These are phyloP conservation scores for Thermoascus crustaceus DNA, from an alignment of 2,329 filamentous ascomycete genomes.

Conservation along the genomic window DNA sequence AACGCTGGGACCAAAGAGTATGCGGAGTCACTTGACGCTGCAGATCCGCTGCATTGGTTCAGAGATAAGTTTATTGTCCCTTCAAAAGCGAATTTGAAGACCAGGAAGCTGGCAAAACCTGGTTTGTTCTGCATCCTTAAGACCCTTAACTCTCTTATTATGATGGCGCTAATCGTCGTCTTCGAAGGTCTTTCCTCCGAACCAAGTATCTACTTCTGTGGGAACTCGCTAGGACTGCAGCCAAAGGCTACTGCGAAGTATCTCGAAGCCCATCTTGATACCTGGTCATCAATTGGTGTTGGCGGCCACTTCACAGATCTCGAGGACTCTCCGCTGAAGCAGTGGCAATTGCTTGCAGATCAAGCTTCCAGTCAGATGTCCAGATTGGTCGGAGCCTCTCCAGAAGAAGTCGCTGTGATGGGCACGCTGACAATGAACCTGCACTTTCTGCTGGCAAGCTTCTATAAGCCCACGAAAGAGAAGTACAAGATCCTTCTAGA, in stretches of 20 bases:
- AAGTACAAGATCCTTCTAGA: constrained; percentile 73
- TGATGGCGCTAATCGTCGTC: no score
- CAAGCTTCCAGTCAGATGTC: constrained; percentile 62
- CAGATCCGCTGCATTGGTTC: constrained; percentile 53
- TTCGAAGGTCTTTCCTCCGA: constrained; percentile 28
- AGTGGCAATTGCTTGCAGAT: constrained; percentile 73
- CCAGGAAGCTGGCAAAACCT: constrained; percentile 47
- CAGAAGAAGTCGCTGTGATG: constrained; percentile 74
- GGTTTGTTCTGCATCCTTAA: constrained; percentile 12
- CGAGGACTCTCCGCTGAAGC: constrained; percentile 56
- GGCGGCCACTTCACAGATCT: constrained; percentile 70
- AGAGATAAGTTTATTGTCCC: constrained; percentile 70
- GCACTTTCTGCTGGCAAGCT: constrained; percentile 71
- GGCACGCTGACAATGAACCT: constrained; percentile 75
- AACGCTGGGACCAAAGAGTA: constrained; percentile 28
- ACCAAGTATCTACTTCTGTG: constrained; percentile 65
- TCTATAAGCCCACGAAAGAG: constrained; percentile 61
- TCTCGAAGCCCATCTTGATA: constrained; percentile 64
- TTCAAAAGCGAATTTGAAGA: constrained; percentile 61
- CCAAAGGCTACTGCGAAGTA: constrained; percentile 59
- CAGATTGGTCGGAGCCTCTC: constrained; percentile 62
- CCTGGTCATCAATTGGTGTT: constrained; percentile 76
- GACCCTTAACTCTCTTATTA: constrained; percentile 7
- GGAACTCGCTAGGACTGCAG: constrained; percentile 81
- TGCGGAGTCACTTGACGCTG: constrained; percentile 46